Conservation (phyloP, 768 basidiomycete genomes). For the Wakefieldia striispora region DNA sequence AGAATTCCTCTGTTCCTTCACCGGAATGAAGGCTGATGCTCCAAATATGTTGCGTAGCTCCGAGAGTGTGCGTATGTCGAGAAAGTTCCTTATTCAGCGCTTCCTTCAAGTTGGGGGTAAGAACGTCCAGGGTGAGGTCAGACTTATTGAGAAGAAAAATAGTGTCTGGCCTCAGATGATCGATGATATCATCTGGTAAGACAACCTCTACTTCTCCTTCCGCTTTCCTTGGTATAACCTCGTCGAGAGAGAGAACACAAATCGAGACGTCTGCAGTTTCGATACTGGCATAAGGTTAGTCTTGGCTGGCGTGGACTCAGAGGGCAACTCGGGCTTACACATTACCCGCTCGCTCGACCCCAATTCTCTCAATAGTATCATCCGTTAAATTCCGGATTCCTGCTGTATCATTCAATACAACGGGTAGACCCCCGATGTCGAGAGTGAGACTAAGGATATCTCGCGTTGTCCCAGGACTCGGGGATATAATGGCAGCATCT, state of each 20-base stretch:
- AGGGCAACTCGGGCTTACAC: conserved; percentile 46
- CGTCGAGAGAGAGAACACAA: conserved; percentile 77
- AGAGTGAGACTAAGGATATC: conserved; percentile 84
- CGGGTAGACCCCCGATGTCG: conserved; percentile 84
- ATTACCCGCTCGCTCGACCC: conserved; percentile 68
- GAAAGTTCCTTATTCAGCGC: conserved; percentile 21
- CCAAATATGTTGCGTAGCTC: conserved; percentile 43
- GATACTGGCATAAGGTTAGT: conserved; percentile 44
- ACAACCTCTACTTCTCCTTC: conserved; percentile 14
- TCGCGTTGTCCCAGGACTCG: conserved; percentile 85
- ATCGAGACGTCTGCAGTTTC: conserved; percentile 65
- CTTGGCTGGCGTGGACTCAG: background rate
- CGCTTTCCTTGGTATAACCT: conserved; percentile 21
- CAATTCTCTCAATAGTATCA: conserved; percentile 71
- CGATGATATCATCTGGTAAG: conserved; percentile 47
- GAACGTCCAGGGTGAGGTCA: conserved; percentile 45
- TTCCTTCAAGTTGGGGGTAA: conserved; percentile 4
- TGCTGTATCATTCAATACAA: conserved; percentile 83
- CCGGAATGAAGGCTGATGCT: conserved; percentile 58
- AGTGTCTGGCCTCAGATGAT: conserved; percentile 55
- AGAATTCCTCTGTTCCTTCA: conserved; percentile 55
- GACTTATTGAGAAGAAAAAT: conserved; percentile 78
- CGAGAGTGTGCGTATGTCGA: background rate
- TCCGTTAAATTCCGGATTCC: conserved; percentile 72
- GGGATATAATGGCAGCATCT: conserved; percentile 87